Base-by-base conservation (phyloP, 129 eudicot genomes). In the Flaveria bidentis region DNA sequence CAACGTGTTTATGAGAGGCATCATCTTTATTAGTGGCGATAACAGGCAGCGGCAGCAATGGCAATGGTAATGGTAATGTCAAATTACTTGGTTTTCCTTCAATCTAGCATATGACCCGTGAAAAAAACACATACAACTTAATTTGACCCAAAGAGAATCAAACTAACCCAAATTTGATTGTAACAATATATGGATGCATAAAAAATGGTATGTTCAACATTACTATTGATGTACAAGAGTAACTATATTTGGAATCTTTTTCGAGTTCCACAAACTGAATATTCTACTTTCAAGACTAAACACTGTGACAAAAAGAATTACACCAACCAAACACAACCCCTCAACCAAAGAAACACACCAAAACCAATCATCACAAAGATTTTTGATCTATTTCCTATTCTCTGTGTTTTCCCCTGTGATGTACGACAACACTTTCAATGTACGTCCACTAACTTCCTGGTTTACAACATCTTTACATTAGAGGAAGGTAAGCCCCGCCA, bases 401-500 rank as follows among this genome's bases (percentile, higher is more conserved):
- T 30, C 41, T 49, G 69, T 49, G 51, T 61, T 26, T 39, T 33
- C 58, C 80, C 23, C 57, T 33, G 23, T 46, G 81, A 70, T 78
- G 63, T 46, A 44, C 47, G 44, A 25, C 71, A 46, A 55, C 50
- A 22, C 69, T 69, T 57, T 44, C 36, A 12, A 60, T 62, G 52
- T 41, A 69, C 15, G 13, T 81, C 72, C 49, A 26, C 72, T 60
- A 28, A 55, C 67, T 25, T 42, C 23, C 56, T 22, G 6, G 25
- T 70, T 46, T 44, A 18, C 16, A 73, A 10, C 6, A 55, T 44
- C 39, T 62, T 81, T 74, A 94, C 98, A 91, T 94, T 53, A 95
- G 69, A 39, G 99, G 99, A 66, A 95, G 97, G 83, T 95, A 95
- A 33, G 89, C 96, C 79, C 99, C 99, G 66, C 99, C 99, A 33